Evolutionary conservation across 345 rosid species (phyloP), one percentile per base, ranked within the genome.

Genomic region (Eucalyptus albens): DNA sequence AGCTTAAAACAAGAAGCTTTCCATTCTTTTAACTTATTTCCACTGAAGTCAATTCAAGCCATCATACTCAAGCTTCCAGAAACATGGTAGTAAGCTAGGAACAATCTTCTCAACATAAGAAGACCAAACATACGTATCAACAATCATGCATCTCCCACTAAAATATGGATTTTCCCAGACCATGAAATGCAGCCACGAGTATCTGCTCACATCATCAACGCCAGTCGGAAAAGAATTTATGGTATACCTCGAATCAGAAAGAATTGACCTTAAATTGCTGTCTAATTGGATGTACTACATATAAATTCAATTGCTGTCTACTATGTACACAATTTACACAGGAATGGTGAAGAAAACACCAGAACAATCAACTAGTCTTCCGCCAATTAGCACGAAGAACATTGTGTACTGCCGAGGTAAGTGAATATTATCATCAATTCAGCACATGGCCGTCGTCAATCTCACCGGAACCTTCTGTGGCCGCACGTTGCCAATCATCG

Each of bases 381-480:
- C 15, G 22, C 45, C 26, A 10, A 72, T 72, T 19, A 72, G 45
- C 27, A 72, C 22, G 45, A 37, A 42, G 26, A 72, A 17, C 82
- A 33, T 37, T 19, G 56, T 9, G 82, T 33, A 33, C 21, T 72
- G 45, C 82, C 45, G 8, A 17, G 82, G 45, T 9, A 33, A 33
- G 82, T 19, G 26, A 37, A 72, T 72, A 72, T 37, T 19, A 37
- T 72, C 22, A 72, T 42, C 82, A 72, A 33, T 72, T 37, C 22
- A 95, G 92, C 93, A 96, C 24, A 94, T 90, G 31, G 94, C 59
- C 87, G 94, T 55, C 89, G 94, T 55, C 89, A 94, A 90, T 86
- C 95, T 89, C 56, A 95, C 88, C 50, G 92, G 92, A 90, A 90
- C 88, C 92, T 95, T 96, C 90, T 92, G 96, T 87, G 96, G 91